Percentiles rank a stretch among this genome's conserved stretches.
Evolutionary conservation across 106 monocot genomes (phyloP).

Genomic region (Apostasia ramifera): DNA sequence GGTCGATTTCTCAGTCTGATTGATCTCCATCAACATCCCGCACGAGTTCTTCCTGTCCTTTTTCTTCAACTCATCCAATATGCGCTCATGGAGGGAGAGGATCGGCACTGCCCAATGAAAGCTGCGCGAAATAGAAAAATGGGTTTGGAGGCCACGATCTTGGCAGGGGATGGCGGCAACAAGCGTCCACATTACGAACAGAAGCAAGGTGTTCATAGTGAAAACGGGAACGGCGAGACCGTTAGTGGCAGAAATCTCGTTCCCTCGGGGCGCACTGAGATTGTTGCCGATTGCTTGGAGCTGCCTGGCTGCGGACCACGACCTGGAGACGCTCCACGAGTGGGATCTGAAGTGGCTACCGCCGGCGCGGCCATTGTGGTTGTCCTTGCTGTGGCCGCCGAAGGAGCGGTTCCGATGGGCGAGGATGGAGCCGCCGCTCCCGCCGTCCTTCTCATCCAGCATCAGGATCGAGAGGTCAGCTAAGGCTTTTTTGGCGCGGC

Average conservation of each 20-base stretch:
- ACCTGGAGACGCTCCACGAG: conserved; percentile 27
- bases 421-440: conserved; percentile 11
- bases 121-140: conserved; percentile 20
- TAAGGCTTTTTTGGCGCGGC: conserved; percentile 50
- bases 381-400: conserved; percentile 10
- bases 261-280: conserved; percentile 10
- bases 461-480: conserved; percentile 41
- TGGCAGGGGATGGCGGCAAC: conserved; percentile 25
- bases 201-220: conserved; percentile 20
- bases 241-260: conserved; percentile 18
- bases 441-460: conserved; percentile 45
- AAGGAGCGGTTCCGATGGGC: conserved; percentile 48
- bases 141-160: conserved; percentile 9
- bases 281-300: conserved; percentile 23
- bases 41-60: conserved; percentile 38
- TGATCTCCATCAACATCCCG: conserved; percentile 62
- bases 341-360: conserved; percentile 18
- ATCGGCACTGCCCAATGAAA: conserved; percentile 44
- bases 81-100: conserved; percentile 37
- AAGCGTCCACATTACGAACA: conserved; percentile 26
- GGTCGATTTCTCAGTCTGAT: conserved; percentile 29
- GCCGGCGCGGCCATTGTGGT: conserved; percentile 5
- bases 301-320: conserved; percentile 28
- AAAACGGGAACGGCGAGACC: conserved; percentile 18
- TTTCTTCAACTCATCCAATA: conserved; percentile 56